phyloP scores from a whole-genome alignment of 2,329 filamentous ascomycete species.

The Cercospora nicotianae region DNA sequence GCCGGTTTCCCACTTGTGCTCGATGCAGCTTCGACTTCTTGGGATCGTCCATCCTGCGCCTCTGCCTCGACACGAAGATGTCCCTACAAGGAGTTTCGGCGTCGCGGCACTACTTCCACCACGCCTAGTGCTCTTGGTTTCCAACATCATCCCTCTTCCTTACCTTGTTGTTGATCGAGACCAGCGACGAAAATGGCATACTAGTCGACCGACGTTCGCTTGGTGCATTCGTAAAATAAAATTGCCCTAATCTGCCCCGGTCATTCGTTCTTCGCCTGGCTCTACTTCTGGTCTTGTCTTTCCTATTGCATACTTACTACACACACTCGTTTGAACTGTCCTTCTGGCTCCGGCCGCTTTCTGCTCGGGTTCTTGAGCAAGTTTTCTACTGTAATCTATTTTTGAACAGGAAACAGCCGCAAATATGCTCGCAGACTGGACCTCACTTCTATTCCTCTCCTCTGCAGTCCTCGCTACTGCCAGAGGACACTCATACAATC shows the following conservation, averaged over 20 bases:
- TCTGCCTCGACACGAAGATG: not conserved
- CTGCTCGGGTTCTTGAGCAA: not conserved
- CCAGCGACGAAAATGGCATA: not conserved
- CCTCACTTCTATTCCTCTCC: conserved; percentile 1
- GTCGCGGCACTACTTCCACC: not conserved
- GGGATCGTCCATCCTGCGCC: not conserved
- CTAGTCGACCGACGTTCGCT: not conserved
- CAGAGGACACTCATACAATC: not conserved
- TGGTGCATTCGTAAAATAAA: not conserved
- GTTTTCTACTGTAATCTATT: not conserved
- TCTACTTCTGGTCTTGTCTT: not conserved
- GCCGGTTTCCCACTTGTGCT: not conserved
- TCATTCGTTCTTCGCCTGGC: not conserved
- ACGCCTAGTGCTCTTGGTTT: not conserved
- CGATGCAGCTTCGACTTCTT: not conserved
- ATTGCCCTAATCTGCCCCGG: not conserved
- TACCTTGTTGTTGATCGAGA: not conserved
- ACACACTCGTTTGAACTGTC: not conserved
- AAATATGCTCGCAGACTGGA: conserved; percentile 14
- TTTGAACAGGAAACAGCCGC: not conserved
- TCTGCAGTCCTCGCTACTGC: not conserved
- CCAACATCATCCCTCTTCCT: not conserved
- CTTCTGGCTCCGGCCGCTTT: not conserved
- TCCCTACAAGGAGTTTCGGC: not conserved
- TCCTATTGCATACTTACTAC: not conserved